These are phyloP conservation scores for Coemansia sp. DNA, from an alignment of 192 early-diverging fungal genomes.

Conservation along the genomic window DNA sequence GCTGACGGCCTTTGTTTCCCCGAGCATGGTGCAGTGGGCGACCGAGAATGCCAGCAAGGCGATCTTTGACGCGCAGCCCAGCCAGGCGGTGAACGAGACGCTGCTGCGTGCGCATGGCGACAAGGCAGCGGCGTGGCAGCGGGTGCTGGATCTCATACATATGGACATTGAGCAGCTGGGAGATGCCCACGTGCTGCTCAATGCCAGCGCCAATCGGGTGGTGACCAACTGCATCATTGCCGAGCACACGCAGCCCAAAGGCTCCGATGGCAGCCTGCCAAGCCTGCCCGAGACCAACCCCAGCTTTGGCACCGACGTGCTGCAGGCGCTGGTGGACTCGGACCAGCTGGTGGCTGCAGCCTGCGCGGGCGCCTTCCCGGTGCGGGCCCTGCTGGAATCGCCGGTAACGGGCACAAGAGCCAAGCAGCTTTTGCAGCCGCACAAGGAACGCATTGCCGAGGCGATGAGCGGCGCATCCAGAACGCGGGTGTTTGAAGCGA, in stretches of 20 bases:
- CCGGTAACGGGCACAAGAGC: conserved; percentile 24
- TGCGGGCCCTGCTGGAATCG: conserved; percentile 49
- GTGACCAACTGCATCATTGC: conserved; percentile 43
- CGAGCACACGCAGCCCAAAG: conserved; percentile 20
- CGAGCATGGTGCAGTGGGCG: conserved; percentile 60
- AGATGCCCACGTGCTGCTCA: conserved; percentile 31
- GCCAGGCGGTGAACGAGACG: conserved; percentile 70
- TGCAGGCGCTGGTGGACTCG: conserved; percentile 12
- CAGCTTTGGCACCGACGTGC: conserved; percentile 27
- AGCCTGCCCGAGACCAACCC: conserved; percentile 26
- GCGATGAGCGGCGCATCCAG: conserved; percentile 11
- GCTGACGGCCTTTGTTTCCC: conserved; percentile 63
- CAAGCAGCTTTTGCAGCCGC: conserved; percentile 21
- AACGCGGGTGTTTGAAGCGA: conserved; percentile 23
- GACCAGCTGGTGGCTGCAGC: conserved; percentile 30
- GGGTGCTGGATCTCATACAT: conserved; percentile 24
- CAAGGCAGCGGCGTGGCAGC: conserved; percentile 26
- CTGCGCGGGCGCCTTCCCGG: conserved; percentile 45
- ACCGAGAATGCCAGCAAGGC: conserved; percentile 55
- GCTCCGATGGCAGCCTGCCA: conserved; percentile 15
- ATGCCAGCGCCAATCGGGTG: conserved; percentile 40
- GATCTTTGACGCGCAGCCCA: conserved; percentile 63
- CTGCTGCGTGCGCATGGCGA: conserved; percentile 61
- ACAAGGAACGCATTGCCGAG: conserved; percentile 5
- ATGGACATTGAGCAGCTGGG: conserved; percentile 5